These are phyloP conservation scores for Syncephalis fuscata DNA, from an alignment of 371 early-diverging fungal genomes.

Conservation along the genomic window DNA sequence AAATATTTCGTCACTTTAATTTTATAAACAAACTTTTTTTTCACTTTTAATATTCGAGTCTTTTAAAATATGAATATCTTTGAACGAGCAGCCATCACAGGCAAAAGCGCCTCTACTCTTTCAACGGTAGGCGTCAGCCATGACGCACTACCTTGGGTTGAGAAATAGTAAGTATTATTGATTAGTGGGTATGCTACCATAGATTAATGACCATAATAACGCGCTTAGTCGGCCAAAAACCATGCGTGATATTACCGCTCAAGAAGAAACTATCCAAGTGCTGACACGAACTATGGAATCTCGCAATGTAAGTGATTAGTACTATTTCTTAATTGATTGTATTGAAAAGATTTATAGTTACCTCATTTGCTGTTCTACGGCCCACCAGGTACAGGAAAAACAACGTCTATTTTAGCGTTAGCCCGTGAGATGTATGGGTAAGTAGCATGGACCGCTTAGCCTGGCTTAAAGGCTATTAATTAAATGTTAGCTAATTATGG, in stretches of 20 bases:
- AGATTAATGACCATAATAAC: background rate
- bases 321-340: too few species aligned
- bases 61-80: too few species aligned
- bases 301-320: conserved; percentile 53
- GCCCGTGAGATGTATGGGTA: conserved; percentile 83
- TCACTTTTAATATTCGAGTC: too few species aligned
- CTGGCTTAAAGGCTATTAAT: background rate
- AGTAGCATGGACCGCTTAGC: background rate
- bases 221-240: conserved; percentile 65
- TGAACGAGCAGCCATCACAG: too few species aligned
- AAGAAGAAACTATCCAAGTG: conserved; percentile 78
- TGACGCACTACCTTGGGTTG: conserved; percentile 41
- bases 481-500: background rate
- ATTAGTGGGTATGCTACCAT: background rate
- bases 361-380: conserved; percentile 99
- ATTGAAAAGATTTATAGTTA: conserved; percentile 47
- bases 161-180: conserved; percentile 43
- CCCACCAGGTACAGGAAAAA: conserved; percentile 99
- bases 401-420: conserved; percentile 91
- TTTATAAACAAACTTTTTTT: too few species aligned
- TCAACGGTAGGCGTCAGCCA: too few species aligned
- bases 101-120: too few species aligned
- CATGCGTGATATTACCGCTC: conserved; percentile 73
- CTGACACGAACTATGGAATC: conserved; percentile 71
- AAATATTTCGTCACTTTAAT: too few species aligned